Base-by-base conservation (phyloP, 768 basidiomycete genomes). In the Floccularia luteovirens region DNA sequence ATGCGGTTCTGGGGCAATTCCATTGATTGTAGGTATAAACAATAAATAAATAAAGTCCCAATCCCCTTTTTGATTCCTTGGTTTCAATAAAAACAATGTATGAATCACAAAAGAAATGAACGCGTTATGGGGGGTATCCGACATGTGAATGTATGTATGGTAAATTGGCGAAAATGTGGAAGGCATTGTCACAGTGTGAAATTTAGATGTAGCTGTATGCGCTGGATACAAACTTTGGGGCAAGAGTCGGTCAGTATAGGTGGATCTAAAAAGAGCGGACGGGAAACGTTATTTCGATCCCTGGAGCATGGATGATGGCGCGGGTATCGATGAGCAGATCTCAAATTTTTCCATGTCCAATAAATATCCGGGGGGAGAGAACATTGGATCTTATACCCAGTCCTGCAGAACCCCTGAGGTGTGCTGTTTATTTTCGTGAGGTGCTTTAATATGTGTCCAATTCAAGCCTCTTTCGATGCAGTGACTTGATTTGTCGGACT, bases 221-320 rank as follows among this genome's bases (percentile, higher is more conserved):
- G 20, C 11, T 35, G 20, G 13, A 17, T 10, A 35, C 13, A 19
- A 35, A 35, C 10, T 11, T 10, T 11, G 17, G 24, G 38, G 21
- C 6, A 31, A 39, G 24, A 39, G 38, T 17, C 31, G n/a, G 43
- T 22, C 20, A 32, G 38, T 24, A 31, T 39, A 39, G 33, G 14
- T 24, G 43, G 39, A 27, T 38, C 38, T 34, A 34, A 39, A 21
- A 36, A 34, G 22, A 42, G 17, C 19, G 34, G n/a, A 31, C 11
- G 16, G 32, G 32, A 34, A 12, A 8, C 16, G 32, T 34, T 12
- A 34, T 8, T 17, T 19, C 32, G 27, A 28, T 28, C 27, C 27
- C 27, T 8, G 10, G 14, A 28, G 14, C 8, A 8, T 28, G 27
- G 27, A 14, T 8, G 10, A 8, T 28, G 8, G 27, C 27, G 27